A percentile compares a stretch with the other conserved stretches of the same genome.
Conservation (phyloP, 352 stramenopile genomes). For the Globisporangium rhizosaccharum region DNA sequence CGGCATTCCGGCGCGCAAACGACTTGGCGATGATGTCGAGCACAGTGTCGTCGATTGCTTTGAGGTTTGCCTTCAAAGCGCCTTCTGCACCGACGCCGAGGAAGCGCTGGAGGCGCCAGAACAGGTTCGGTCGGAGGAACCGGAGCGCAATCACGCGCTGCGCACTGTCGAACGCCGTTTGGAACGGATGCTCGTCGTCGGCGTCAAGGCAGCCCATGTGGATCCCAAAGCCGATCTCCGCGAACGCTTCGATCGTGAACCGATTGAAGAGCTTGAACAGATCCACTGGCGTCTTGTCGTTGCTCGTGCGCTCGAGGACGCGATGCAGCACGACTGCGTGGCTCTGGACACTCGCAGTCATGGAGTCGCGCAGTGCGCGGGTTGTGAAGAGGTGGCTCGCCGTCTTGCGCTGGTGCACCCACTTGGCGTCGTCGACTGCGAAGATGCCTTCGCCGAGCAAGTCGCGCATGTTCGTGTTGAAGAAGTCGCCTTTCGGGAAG, state of each 20-base stretch:
- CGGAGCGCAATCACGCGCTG: slow-evolving; percentile 29
- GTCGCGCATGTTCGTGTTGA: slow-evolving; percentile 14
- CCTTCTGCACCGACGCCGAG: slow-evolving; percentile 29
- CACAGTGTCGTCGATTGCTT: slow-evolving; percentile 32
- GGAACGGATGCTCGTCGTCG: slow-evolving; percentile 38
- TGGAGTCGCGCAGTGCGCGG: slow-evolving; percentile 13
- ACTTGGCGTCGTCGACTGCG: slow-evolving; percentile 12
- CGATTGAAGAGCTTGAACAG: slow-evolving; percentile 34
- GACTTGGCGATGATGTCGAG: slow-evolving; percentile 33
- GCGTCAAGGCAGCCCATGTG: slow-evolving; percentile 29
- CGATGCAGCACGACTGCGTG: slow-evolving; percentile 8
- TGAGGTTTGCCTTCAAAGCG: slow-evolving; percentile 22
- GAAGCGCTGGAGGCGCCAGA: slow-evolving; percentile 41
- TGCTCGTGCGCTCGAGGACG: neutral
- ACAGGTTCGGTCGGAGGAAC: slow-evolving; percentile 29
- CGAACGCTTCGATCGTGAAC: slow-evolving; percentile 66
- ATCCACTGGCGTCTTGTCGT: slow-evolving; percentile 16
- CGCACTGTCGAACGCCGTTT: slow-evolving; percentile 41
- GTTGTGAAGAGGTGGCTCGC: slow-evolving; percentile 16
- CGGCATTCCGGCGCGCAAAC: slow-evolving; percentile 12
- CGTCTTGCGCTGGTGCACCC: slow-evolving; percentile 18
- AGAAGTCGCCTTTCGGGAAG: slow-evolving; percentile 10
- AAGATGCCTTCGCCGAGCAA: slow-evolving; percentile 20
- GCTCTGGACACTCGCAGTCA: slow-evolving; percentile 9
- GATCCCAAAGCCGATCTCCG: slow-evolving; percentile 65